These are phyloP conservation scores for Aspergillus egyptiacus DNA, from an alignment of 495 filamentous ascomycete genomes.

Conservation along the genomic window DNA sequence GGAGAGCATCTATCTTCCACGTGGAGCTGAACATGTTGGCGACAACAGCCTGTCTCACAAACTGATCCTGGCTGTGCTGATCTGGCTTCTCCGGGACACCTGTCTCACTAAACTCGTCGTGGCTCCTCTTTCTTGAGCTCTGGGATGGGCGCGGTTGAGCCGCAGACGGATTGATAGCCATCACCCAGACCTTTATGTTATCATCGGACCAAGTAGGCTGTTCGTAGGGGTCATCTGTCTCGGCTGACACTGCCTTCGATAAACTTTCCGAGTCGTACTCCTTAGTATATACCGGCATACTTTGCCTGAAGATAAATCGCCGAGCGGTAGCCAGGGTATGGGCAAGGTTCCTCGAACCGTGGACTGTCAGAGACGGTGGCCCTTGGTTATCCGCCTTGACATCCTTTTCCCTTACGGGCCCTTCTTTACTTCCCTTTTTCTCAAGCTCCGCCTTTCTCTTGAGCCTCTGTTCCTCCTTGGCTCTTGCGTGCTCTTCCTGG, in stretches of 20 bases:
- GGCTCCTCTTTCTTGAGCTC: conserved; percentile 54
- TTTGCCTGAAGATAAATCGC: conserved; percentile 80
- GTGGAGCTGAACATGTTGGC: conserved; percentile 75
- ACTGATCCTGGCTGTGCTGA: conserved; percentile 35
- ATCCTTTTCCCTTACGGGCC: no score
- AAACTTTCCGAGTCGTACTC: conserved; percentile 53
- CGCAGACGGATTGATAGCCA: conserved; percentile 47
- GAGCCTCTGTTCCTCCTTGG: conserved; percentile 29
- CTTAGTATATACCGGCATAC: conserved; percentile 59
- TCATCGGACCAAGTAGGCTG: conserved; percentile 67
- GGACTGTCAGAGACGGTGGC: conserved; percentile 67
- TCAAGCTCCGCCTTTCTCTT: conserved; percentile 23
- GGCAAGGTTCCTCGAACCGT: conserved; percentile 69
- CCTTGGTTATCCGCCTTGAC: conserved; percentile 19
- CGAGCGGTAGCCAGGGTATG: conserved; percentile 78
- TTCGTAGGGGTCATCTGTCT: conserved; percentile 31
- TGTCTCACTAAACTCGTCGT: conserved; percentile 49
- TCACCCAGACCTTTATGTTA: conserved; percentile 75
- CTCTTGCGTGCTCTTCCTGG: conserved; percentile 25
- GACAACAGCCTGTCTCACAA: conserved; percentile 55
- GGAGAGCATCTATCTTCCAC: conserved; percentile 65
- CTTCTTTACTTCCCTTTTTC: conserved; percentile 22
- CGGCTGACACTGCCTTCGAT: conserved; percentile 12
- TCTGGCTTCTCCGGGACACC: conserved; percentile 14
- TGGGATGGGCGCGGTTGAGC: conserved; percentile 14